Evolutionary conservation across 2,329 filamentous ascomycete genomes (phyloP).

Genomic region (Leptographium flavum): DNA sequence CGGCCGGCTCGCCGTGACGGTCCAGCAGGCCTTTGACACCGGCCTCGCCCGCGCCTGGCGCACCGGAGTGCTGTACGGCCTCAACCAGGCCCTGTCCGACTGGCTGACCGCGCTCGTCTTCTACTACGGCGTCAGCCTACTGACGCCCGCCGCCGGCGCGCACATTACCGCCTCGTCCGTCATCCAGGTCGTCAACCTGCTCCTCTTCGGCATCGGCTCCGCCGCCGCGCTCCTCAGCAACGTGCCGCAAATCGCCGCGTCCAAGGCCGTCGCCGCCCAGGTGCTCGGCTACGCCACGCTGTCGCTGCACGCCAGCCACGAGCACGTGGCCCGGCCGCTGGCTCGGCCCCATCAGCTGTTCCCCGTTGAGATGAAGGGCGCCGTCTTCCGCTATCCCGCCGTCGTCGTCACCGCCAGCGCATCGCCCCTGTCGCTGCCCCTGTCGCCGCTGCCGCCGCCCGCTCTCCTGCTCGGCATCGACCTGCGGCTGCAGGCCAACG

Average conservation of each 20-base stretch:
- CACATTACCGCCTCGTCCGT: constrained; percentile 33
- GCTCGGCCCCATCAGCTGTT: constrained; percentile 20
- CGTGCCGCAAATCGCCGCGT: constrained; percentile 67
- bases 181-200: constrained; percentile 62
- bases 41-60: constrained; percentile 54
- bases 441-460: background rate
- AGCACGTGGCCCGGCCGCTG: constrained; percentile 23
- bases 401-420: too few relatives aligned
- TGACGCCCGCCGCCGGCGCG: constrained; percentile 22
- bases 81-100: constrained; percentile 59
- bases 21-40: constrained; percentile 35
- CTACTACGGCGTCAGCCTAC: constrained; percentile 61
- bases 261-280: constrained; percentile 56
- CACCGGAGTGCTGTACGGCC: constrained; percentile 58
- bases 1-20: constrained; percentile 42
- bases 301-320: constrained; percentile 37
- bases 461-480: constrained; percentile 49
- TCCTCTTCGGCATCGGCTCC: constrained; percentile 72
- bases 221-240: constrained; percentile 54
- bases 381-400: constrained; percentile 61
- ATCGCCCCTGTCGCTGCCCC: too few relatives aligned
- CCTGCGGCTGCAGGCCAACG: constrained; percentile 47
- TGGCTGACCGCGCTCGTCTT: constrained; percentile 70
- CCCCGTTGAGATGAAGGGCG: constrained; percentile 36
- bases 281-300: constrained; percentile 58